Evolutionary conservation across 495 filamentous ascomycete species (phyloP), one percentile per base, ranked within the genome.

Genomic region (Mycothermus thermophilus): DNA sequence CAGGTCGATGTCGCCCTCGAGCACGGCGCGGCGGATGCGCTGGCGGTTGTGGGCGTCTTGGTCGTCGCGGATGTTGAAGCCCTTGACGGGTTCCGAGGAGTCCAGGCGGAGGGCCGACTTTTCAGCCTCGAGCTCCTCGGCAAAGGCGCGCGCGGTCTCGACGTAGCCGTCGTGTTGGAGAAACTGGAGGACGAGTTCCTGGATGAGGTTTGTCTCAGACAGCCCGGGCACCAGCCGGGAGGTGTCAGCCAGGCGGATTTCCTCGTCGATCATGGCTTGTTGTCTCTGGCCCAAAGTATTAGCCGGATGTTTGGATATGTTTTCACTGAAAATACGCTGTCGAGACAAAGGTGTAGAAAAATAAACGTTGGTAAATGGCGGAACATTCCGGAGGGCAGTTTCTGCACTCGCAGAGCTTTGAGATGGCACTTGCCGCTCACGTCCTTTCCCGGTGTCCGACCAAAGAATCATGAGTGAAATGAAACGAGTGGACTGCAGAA

Each of bases 151-250:
- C 11, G 87, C 85, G 5, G 90, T 93, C 38, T 94, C 88, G n/a
- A 95, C 77, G 43, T 94, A 96, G 36, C 90, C 92, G 52, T 96
- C 92, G 48, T 95, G 90, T 24, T 83, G 81, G 5, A 99, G 66
- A 46, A 87, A 93, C 55, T 95, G 87, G 8, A 84, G 69, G 12
- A 92, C 78, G 40, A 88, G 55, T 32, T 12, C 3, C 21, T 23
- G 9, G 19, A 33, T 59, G 11, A 54, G 42, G 30, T 32, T 21
- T 27, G 11, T n/a, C 55, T 94, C 85, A 35, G 75, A 73, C 32
- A 86, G 51, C 3, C 67, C 68, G 4, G 79, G 77, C 33, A 75
- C 76, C 7, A 90, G 64, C 17, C 59, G 59, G 31, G 70, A 56
- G 17, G 62, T 52, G 49, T 64, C 59, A 8, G 46, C 38, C 1